Evolutionary conservation across 1,284 basidiomycete species (phyloP), one percentile per base, ranked within the genome.

Genomic region (Gomphus sp.): DNA sequence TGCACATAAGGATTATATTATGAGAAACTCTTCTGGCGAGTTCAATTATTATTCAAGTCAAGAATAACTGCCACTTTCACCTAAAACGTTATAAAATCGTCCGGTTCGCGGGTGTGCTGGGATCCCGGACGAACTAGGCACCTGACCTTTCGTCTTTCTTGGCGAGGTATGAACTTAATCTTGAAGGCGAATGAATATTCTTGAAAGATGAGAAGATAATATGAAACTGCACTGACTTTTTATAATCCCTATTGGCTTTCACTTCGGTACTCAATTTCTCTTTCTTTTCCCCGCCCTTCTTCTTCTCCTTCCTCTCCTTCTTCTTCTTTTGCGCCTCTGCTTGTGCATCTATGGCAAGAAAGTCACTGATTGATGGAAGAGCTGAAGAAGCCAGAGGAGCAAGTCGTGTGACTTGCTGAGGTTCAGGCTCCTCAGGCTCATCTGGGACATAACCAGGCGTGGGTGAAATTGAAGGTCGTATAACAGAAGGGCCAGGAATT

Each of bases 301-400:
- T 80, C 66, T 88, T 89, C 53, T 89, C 87, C 71, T 91, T 93
- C 58, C 80, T 76, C 58, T 85, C 81, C 62, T 76, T 79, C 65
- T 83, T 78, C 65, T 88, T 88, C 60, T 83, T 80, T 8, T 74
- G 76, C 60, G 81, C 80, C 59, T 80, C 80, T 4, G 77, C 81
- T 14, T 81, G 84, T 33, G 82, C 75, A 62, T 92, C 89, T 71
- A 87, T 81, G 4, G 82, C 87, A 47, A 96, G 74, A 59, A 94
- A 79, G 36, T 91, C 87, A 51, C 82, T 81, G 69, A 94, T 87
- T 12, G 89, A 92, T 12, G 89, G 85, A 41, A 94, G 66, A 6
- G 82, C 79, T 22, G 89, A 92, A 14, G 89, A 87, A 54, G 80
- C 76, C 18, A 93, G 79, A 12, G 86, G 85, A 34, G 76, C 77